A percentile compares a stretch with the other conserved stretches of the same genome.
These are phyloP conservation scores for Saussurea involucrata DNA, from an alignment of 129 eudicot genomes.

Conservation along the genomic window DNA sequence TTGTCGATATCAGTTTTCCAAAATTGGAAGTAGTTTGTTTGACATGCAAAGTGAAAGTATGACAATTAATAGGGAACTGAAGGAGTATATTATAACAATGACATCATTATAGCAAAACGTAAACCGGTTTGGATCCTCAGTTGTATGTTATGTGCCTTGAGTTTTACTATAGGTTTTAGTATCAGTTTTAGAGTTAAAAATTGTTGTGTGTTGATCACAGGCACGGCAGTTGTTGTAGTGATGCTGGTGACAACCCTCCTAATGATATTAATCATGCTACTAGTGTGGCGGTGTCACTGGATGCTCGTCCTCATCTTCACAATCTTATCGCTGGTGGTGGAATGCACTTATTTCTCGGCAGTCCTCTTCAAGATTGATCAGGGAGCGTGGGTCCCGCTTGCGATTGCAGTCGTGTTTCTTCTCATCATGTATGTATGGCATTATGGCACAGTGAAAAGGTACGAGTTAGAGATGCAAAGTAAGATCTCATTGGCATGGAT, in stretches of 20 bases:
- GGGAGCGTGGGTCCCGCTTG: slow-evolving; percentile 94
- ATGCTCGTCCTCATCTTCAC: slow-evolving; percentile 59
- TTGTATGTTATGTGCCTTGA: background rate
- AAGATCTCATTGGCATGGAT: slow-evolving; percentile 86
- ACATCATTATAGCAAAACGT: background rate
- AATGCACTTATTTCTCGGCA: slow-evolving; percentile 70
- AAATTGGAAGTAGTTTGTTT: background rate
- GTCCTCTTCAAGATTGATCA: slow-evolving; percentile 65
- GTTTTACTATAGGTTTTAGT: background rate
- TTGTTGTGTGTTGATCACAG: slow-evolving; percentile 28
- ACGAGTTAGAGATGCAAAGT: slow-evolving; percentile 78
- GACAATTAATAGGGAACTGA: background rate
- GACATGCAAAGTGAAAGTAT: background rate
- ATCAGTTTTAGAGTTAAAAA: background rate
- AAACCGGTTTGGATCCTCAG: background rate
- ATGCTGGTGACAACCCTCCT: slow-evolving; percentile 80
- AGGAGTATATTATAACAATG: background rate
- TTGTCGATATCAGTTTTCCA: too few species aligned
- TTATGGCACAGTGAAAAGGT: slow-evolving; percentile 74
- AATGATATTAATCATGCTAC: slow-evolving; percentile 63
- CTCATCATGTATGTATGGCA: slow-evolving; percentile 89
- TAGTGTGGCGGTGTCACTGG: slow-evolving; percentile 89
- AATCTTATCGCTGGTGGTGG: slow-evolving; percentile 52
- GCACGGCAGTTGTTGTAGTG: slow-evolving; percentile 76
- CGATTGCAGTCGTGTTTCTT: slow-evolving; percentile 72